These are phyloP conservation scores for Tylopilus sp. DNA, from an alignment of 768 basidiomycete species.

Conservation along the genomic window DNA sequence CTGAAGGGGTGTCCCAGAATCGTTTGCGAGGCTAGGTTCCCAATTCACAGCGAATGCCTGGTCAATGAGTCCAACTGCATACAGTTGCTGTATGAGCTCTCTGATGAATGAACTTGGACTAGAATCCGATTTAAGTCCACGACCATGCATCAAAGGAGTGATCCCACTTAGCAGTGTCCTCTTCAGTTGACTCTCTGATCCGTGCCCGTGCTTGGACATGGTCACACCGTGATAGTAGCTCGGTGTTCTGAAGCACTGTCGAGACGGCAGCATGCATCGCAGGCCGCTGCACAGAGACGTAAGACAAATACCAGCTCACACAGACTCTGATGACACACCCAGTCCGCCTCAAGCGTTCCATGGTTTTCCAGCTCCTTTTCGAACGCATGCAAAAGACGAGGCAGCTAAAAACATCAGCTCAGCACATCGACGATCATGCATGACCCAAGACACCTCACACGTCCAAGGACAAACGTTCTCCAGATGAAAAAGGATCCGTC, in stretches of 20 bases:
- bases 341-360: slow-evolving; percentile 49
- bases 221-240: slow-evolving; percentile 56
- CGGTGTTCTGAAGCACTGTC: slow-evolving; percentile 45
- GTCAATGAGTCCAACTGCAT: slow-evolving; percentile 53
- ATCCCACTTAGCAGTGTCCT: slow-evolving; percentile 22
- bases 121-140: slow-evolving; percentile 9
- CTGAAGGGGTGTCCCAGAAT: slow-evolving; percentile 46
- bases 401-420: slow-evolving; percentile 44
- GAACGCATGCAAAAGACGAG: slow-evolving; percentile 53
- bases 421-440: neutral
- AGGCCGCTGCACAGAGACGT: slow-evolving; percentile 28
- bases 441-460: slow-evolving; percentile 43
- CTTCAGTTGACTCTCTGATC: slow-evolving; percentile 16
- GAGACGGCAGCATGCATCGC: slow-evolving; percentile 51
- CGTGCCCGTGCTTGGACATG: slow-evolving; percentile 36
- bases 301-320: neutral
- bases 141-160: neutral
- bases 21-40: slow-evolving; percentile 49
- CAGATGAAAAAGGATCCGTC: slow-evolving; percentile 45
- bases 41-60: slow-evolving; percentile 46
- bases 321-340: slow-evolving; percentile 40
- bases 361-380: slow-evolving; percentile 49
- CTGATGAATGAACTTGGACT: slow-evolving; percentile 27
- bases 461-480: slow-evolving; percentile 68
- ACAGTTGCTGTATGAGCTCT: slow-evolving; percentile 47